These are phyloP conservation scores for Lachnellula hyalina DNA, from an alignment of 2,329 filamentous ascomycete species.

Conservation along the genomic window DNA sequence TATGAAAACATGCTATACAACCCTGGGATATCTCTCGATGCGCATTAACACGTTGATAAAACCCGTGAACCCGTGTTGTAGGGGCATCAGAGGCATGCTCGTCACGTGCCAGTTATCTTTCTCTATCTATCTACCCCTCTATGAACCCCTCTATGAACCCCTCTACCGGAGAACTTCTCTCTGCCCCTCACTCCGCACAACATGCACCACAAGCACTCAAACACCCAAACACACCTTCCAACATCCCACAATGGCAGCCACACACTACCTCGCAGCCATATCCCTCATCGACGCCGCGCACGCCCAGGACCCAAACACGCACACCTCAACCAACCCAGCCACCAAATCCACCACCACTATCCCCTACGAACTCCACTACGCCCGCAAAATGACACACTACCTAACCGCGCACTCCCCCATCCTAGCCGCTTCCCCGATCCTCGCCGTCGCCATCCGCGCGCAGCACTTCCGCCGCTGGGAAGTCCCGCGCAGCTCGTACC, in stretches of 20 bases:
- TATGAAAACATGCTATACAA: too few relatives aligned
- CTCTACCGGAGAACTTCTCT: too few relatives aligned
- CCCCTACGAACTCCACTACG: slow-evolving; percentile 80
- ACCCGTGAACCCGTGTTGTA: too few relatives aligned
- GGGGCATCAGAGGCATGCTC: too few relatives aligned
- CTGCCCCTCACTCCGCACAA: neutral
- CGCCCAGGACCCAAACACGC: slow-evolving; percentile 57
- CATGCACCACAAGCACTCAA: neutral
- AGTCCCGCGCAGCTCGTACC: slow-evolving; percentile 67
- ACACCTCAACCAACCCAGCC: slow-evolving; percentile 17
- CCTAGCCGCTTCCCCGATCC: slow-evolving; percentile 52
- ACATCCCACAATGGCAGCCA: slow-evolving; percentile 9
- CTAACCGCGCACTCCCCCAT: slow-evolving; percentile 53
- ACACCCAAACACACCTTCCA: neutral
- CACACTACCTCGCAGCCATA: slow-evolving; percentile 47
- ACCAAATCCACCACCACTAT: slow-evolving; percentile 40
- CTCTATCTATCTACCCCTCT: too few relatives aligned
- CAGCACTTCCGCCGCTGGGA: slow-evolving; percentile 85
- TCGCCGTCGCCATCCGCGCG: slow-evolving; percentile 73
- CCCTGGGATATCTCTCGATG: too few relatives aligned
- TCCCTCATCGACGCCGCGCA: slow-evolving; percentile 70
- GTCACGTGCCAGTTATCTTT: neutral
- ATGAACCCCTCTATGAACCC: too few relatives aligned
- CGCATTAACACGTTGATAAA: too few relatives aligned
- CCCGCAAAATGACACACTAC: slow-evolving; percentile 71